Base-by-base conservation (phyloP, 371 early-diverging fungal species). In the Mucor plumbeus region DNA sequence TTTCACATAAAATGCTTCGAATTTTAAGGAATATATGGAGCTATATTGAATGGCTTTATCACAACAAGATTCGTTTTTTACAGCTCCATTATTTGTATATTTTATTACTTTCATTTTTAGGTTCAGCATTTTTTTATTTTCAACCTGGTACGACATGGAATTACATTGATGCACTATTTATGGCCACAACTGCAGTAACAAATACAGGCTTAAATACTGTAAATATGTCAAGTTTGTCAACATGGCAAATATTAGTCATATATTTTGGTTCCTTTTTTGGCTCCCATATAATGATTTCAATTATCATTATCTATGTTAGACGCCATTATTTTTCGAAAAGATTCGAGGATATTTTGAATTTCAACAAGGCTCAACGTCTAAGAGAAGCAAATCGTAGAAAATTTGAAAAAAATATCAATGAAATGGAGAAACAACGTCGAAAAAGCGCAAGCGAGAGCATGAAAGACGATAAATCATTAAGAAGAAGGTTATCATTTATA, bases 51-150 rank as follows among this genome's bases (percentile, higher is more conserved):
- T 58, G 64, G 41, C 70, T 76, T 31, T 82, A 80, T 65, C 53
- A 73, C 36, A 70, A 63, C 11, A 69, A 61, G 35, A 63, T 83
- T 19, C 84, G 81, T 56, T 83, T 83, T 58, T 61, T 83, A 13
- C 72, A 81, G 34, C 67, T 83, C 1, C 84, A 83, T 44, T 83
- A 83, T 47, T 48, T 70, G 11, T 83, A 83, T 48, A 79, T 83
- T 17, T 58, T 70, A 8, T 35, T 72, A 6, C 34, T 81, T 48
- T 64, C 67, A 41, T 70, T 81, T 9, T n/a, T 79, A 10, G 56
- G 67, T 13, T 81, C 84, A 0, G 69, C 64, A 0, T 50, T 76
- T 6, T 77, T 74, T 39, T 83, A 83, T 53, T 73, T 71, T 36
- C 71, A 80, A 59, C 63, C 79, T 31, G 75, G 73, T 9, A 75